Percentiles rank a stretch among this genome's conserved stretches.
Evolutionary conservation across 371 early-diverging fungal species (phyloP).

Genomic region (Mortierella sp.): DNA sequence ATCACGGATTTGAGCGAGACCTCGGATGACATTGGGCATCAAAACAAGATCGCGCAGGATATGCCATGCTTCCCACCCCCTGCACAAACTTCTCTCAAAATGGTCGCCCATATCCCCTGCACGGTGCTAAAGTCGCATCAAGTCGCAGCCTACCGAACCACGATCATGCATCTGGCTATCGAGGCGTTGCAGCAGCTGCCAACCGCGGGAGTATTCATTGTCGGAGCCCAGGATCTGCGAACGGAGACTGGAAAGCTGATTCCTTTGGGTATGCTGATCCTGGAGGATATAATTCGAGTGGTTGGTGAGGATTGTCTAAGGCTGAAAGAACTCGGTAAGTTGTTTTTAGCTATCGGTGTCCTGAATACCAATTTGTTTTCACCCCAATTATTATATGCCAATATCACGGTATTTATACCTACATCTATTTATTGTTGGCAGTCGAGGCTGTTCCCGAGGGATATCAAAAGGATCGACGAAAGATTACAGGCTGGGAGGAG

Average conservation of each 20-base stretch:
- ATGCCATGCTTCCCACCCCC: conserved; percentile 37
- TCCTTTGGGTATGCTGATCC: conserved; percentile 80
- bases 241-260: conserved; percentile 66
- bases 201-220: conserved; percentile 72
- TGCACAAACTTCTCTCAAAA: conserved; percentile 66
- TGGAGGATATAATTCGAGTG: conserved; percentile 77
- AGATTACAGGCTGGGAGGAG: conserved; percentile 44
- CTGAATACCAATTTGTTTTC: too few relatives aligned
- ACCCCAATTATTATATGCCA: neutral
- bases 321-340: conserved; percentile 73
- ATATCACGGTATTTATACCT: too few relatives aligned
- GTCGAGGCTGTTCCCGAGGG: conserved; percentile 88
- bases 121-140: conserved; percentile 53
- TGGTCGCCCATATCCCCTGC: conserved; percentile 72
- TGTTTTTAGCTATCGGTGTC: neutral
- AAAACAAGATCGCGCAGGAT: conserved; percentile 65
- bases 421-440: conserved; percentile 26
- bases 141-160: conserved; percentile 68
- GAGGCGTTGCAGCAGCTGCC: conserved; percentile 67
- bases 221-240: conserved; percentile 83
- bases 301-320: conserved; percentile 66
- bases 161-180: conserved; percentile 68
- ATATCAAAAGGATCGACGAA: conserved; percentile 73
- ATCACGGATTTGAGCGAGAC: conserved; percentile 85
- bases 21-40: conserved; percentile 78